Conservation (phyloP, 2,329 filamentous ascomycete species). For the Fusarium aywerte region DNA sequence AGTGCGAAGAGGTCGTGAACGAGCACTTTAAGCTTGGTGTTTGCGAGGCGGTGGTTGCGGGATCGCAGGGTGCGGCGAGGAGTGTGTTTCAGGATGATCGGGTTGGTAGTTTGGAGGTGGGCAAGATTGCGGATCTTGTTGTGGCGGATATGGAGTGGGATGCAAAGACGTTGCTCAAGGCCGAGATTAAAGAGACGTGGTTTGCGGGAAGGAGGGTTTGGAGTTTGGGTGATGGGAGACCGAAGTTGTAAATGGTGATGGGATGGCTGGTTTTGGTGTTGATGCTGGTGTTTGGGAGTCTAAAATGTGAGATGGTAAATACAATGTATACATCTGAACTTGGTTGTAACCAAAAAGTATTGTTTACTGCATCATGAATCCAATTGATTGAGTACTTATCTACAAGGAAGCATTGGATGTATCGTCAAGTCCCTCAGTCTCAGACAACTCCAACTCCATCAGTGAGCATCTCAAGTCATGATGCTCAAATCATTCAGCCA, state of each 20-base stretch:
- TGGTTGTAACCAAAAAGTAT: not conserved
- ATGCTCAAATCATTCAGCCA: not conserved
- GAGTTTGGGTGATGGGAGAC: constrained; percentile 11
- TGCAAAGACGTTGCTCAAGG: constrained; percentile 57
- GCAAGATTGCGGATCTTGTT: constrained; percentile 66
- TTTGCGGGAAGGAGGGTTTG: constrained; percentile 59
- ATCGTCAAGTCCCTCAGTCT: not conserved
- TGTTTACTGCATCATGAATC: not conserved
- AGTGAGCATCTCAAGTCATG: not conserved
- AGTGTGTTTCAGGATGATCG: constrained; percentile 62
- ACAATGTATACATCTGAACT: not conserved
- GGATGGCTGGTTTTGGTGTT: not conserved
- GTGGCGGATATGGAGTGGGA: constrained; percentile 60
- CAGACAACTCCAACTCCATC: not conserved
- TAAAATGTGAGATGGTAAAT: constrained; percentile 11
- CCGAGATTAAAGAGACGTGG: constrained; percentile 64
- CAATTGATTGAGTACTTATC: not conserved
- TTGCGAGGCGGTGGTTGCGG: constrained; percentile 62
- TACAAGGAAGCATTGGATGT: too few relatives aligned
- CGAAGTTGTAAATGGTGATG: not conserved
- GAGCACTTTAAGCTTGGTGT: constrained; percentile 62
- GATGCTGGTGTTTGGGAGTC: constrained; percentile 22
- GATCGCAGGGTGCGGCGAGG: constrained; percentile 62
- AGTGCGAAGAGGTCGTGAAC: constrained; percentile 57
- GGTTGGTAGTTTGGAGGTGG: constrained; percentile 61